Conservation (phyloP, 1,284 basidiomycete genomes). For the Trametes versicolor region DNA sequence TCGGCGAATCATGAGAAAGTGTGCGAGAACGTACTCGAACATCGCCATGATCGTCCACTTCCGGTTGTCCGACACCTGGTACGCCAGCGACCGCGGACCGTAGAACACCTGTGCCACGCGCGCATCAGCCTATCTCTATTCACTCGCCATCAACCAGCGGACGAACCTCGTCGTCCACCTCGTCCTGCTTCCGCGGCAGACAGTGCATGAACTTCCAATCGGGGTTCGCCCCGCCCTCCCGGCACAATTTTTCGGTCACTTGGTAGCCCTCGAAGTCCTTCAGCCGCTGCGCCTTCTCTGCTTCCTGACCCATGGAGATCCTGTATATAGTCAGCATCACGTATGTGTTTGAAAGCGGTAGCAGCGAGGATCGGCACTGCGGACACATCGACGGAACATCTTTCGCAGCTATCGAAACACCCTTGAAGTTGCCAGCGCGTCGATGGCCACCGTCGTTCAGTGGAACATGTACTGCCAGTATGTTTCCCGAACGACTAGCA, state of each 20-base stretch:
- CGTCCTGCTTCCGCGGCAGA: conserved; percentile 91
- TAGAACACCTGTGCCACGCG: conserved; percentile 71
- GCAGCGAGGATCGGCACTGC: background rate
- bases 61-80: conserved; percentile 84
- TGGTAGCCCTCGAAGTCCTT: conserved; percentile 94
- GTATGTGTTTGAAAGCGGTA: background rate
- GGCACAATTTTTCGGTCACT: conserved; percentile 88
- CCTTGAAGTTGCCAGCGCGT: no score
- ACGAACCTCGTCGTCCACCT: conserved; percentile 91
- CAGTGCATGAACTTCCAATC: conserved; percentile 98
- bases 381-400: no score
- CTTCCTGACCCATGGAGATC: conserved; percentile 99
- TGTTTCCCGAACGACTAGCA: no score
- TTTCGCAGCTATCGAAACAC: no score
- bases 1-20: conserved; percentile 11
- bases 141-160: background rate
- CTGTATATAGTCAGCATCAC: conserved; percentile 49
- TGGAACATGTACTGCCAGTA: no score
- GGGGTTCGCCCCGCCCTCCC: conserved; percentile 82
- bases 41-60: conserved; percentile 95
- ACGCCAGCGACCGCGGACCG: conserved; percentile 78
- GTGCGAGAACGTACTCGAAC: conserved; percentile 73
- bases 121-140: conserved; percentile 19
- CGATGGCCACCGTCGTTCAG: no score
- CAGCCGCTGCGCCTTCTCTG: conserved; percentile 90